phyloP scores from a whole-genome alignment of 768 basidiomycete species.

The Phylloporus sp. region DNA sequence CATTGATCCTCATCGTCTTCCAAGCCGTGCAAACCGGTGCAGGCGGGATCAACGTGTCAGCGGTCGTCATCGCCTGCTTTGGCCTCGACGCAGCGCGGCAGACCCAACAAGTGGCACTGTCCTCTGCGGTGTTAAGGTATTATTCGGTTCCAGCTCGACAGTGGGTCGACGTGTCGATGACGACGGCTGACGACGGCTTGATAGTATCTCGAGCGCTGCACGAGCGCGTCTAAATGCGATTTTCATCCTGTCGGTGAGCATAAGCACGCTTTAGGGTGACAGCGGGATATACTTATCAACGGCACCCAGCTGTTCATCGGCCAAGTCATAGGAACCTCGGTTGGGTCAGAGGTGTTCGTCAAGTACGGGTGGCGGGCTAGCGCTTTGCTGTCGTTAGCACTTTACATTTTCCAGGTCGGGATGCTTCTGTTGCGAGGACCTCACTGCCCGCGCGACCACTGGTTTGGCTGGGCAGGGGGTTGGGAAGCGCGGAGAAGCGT shows the following conservation, averaged over 20 bases:
- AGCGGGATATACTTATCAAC: not conserved
- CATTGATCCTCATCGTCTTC: constrained; percentile 44
- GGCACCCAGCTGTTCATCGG: constrained; percentile 56
- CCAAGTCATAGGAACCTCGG: constrained; percentile 78
- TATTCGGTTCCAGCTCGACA: constrained; percentile 5
- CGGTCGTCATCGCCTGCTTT: constrained; percentile 65
- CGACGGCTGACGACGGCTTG: not conserved
- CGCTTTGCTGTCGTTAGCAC: constrained; percentile 57
- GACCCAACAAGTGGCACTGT: constrained; percentile 63
- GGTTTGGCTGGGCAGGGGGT: constrained; percentile 66
- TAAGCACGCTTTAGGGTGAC: not conserved
- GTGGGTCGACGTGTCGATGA: constrained; percentile 2
- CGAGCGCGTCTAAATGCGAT: constrained; percentile 75
- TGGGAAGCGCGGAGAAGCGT: constrained; percentile 40
- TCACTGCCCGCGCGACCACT: constrained; percentile 44
- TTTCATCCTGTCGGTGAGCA: constrained; percentile 59
- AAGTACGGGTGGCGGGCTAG: constrained; percentile 66
- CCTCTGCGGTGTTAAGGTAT: constrained; percentile 57
- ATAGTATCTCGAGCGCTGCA: constrained; percentile 41
- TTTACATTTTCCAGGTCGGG: constrained; percentile 51
- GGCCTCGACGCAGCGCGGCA: constrained; percentile 76
- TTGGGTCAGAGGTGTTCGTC: constrained; percentile 69
- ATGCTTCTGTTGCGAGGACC: constrained; percentile 67
- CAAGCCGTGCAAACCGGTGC: constrained; percentile 65
- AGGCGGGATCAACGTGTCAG: constrained; percentile 65